phyloP scores from a whole-genome alignment of 2,329 filamentous ascomycete species.

The Monosporascus cannonballus region DNA sequence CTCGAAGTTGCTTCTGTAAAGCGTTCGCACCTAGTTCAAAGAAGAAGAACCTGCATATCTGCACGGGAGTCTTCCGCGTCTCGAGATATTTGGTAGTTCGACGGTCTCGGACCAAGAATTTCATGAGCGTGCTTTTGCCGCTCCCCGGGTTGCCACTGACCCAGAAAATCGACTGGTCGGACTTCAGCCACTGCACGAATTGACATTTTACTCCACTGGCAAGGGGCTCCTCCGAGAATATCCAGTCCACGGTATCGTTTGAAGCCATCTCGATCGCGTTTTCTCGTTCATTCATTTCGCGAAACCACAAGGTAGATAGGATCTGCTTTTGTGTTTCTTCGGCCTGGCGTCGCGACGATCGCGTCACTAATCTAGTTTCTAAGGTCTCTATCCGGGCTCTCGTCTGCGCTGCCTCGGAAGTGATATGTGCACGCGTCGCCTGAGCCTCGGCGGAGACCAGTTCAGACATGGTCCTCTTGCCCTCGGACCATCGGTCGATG shows the following conservation, averaged over 20 bases:
- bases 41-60: slow-evolving; percentile 7
- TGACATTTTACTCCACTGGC: neutral
- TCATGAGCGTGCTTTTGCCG: slow-evolving; percentile 15
- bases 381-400: neutral
- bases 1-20: slow-evolving; percentile 3
- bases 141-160: slow-evolving; percentile 13
- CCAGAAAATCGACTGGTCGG: slow-evolving; percentile 10
- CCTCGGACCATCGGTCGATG: slow-evolving; percentile 6
- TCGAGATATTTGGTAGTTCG: slow-evolving; percentile 1
- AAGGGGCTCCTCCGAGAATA: neutral
- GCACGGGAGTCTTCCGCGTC: neutral
- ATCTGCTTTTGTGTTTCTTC: neutral
- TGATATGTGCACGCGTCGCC: slow-evolving; percentile 2
- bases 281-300: slow-evolving; percentile 8
- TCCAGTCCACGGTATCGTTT: slow-evolving; percentile 2
- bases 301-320: slow-evolving; percentile 6
- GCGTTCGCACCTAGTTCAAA: slow-evolving; percentile 3
- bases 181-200: slow-evolving; percentile 7
- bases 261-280: slow-evolving; percentile 5
- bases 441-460: slow-evolving; percentile 3
- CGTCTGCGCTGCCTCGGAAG: neutral
- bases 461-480: slow-evolving; percentile 3
- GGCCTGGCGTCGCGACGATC: neutral
- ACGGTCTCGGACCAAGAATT: slow-evolving; percentile 1
- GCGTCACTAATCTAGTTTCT: neutral